Conservation (phyloP, 805 yeast species). For the Starmerella stigmatis region DNA sequence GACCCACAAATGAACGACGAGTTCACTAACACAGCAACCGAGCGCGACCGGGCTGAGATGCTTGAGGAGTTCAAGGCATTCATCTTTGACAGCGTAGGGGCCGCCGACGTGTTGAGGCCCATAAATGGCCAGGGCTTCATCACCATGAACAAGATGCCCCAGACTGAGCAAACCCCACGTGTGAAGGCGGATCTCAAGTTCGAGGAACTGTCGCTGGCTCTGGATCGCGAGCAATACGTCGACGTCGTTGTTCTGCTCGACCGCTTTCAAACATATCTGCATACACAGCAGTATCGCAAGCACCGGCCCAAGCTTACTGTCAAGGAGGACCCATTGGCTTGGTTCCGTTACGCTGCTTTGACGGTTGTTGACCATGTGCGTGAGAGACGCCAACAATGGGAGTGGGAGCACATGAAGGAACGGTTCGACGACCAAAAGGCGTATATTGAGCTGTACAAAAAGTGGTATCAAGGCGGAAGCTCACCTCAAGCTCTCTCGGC, state of each 20-base stretch:
- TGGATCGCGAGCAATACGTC: slow-evolving; percentile 76
- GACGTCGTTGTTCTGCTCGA: slow-evolving; percentile 75
- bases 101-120: slow-evolving; percentile 55
- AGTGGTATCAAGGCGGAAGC: slow-evolving; percentile 37
- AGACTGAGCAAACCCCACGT: slow-evolving; percentile 42
- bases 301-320: slow-evolving; percentile 49
- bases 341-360: slow-evolving; percentile 76
- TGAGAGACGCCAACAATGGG: slow-evolving; percentile 69
- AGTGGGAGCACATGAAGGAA: slow-evolving; percentile 70
- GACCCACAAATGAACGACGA: slow-evolving; percentile 31
- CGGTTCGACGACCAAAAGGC: slow-evolving; percentile 61
- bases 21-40: slow-evolving; percentile 27
- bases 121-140: slow-evolving; percentile 81
- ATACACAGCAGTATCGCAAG: slow-evolving; percentile 63
- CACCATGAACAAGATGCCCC: slow-evolving; percentile 58
- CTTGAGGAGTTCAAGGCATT: slow-evolving; percentile 34
- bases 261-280: slow-evolving; percentile 63
- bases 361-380: slow-evolving; percentile 71
- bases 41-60: slow-evolving; percentile 36
- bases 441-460: slow-evolving; percentile 60
- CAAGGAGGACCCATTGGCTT: slow-evolving; percentile 56
- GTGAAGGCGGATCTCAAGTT: slow-evolving; percentile 64
- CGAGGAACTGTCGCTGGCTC: slow-evolving; percentile 77
- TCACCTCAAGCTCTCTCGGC: slow-evolving; percentile 20
- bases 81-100: slow-evolving; percentile 23